Evolutionary conservation across 805 yeast species (phyloP).

Genomic region (Ogataea polymorpha): DNA sequence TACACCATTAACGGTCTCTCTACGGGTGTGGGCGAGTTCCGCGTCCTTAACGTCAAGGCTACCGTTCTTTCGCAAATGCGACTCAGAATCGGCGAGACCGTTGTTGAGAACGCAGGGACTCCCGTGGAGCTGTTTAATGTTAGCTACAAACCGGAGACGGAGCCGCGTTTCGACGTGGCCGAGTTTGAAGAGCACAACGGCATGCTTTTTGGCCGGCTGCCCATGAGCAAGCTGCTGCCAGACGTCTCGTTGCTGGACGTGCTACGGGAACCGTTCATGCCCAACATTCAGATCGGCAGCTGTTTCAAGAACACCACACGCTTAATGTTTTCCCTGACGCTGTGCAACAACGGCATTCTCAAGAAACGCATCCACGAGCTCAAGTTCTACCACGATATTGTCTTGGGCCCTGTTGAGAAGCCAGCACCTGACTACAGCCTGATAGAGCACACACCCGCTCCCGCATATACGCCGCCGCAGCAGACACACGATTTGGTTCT

Average conservation of each 20-base stretch:
- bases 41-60: constrained; percentile 4
- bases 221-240: constrained; percentile 11
- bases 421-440: constrained; percentile 12
- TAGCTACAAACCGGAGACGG: constrained; percentile 6
- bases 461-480: constrained; percentile 13
- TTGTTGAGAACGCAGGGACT: constrained; percentile 6
- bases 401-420: constrained; percentile 14
- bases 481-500: constrained; percentile 16
- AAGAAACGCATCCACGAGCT: constrained; percentile 4
- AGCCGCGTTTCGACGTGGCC: constrained; percentile 17
- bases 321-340: constrained; percentile 7
- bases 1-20: constrained; percentile 8
- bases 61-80: constrained; percentile 9
- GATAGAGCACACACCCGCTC: constrained; percentile 15
- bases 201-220: constrained; percentile 5
- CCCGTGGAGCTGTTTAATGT: constrained; percentile 6
- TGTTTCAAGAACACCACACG: constrained; percentile 13
- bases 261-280: constrained; percentile 15
- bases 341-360: constrained; percentile 5
- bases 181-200: constrained; percentile 5
- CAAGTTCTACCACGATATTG: constrained; percentile 12
- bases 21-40: constrained; percentile 17
- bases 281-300: constrained; percentile 13
- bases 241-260: constrained; percentile 4
- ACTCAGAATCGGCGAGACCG: constrained; percentile 7